Conservation (phyloP, 805 yeast genomes). For the Ogataea siamensis region DNA sequence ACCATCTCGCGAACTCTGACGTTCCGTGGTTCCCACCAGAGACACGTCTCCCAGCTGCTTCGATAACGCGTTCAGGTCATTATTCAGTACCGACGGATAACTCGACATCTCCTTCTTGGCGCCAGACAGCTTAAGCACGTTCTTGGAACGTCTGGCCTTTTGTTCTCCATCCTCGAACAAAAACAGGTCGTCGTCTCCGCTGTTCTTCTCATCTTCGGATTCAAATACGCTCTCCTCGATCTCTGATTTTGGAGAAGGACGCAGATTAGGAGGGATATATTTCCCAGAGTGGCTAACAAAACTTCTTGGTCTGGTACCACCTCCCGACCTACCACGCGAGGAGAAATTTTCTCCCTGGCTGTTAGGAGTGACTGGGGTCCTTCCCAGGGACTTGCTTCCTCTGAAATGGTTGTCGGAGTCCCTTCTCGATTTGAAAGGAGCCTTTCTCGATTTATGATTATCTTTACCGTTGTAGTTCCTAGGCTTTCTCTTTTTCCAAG, state of each 20-base stretch:
- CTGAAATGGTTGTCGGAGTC: conserved; percentile 9
- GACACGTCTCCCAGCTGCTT: conserved; percentile 21
- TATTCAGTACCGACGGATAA: conserved; percentile 25
- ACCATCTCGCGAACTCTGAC: conserved; percentile 26
- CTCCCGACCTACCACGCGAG: conserved; percentile 8
- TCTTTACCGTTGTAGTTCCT: conserved; percentile 27
- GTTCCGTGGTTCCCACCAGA: conserved; percentile 4
- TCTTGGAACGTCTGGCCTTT: conserved; percentile 4
- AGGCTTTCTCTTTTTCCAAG: conserved; percentile 31
- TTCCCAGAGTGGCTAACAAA: conserved; percentile 45
- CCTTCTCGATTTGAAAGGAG: conserved; percentile 10
- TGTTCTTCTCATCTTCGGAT: conserved; percentile 33
- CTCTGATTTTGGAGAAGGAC: conserved; percentile 41
- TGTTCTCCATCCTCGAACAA: conserved; percentile 35
- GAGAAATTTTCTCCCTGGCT: conserved; percentile 7
- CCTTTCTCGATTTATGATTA: conserved; percentile 20
- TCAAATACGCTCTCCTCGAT: conserved; percentile 22
- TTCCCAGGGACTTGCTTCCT: conserved; percentile 27
- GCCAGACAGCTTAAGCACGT: conserved; percentile 6
- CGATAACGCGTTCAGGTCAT: conserved; percentile 17
- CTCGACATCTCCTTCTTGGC: conserved; percentile 20
- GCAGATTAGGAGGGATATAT: conserved; percentile 70
- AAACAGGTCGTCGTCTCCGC: conserved; percentile 36
- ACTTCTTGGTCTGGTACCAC: conserved; percentile 21
- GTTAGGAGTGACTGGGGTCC: conserved; percentile 13